Percentiles rank a stretch among this genome's conserved stretches.
Conservation (phyloP, 176 grass and related monocot genomes). For the Avena sativa region DNA sequence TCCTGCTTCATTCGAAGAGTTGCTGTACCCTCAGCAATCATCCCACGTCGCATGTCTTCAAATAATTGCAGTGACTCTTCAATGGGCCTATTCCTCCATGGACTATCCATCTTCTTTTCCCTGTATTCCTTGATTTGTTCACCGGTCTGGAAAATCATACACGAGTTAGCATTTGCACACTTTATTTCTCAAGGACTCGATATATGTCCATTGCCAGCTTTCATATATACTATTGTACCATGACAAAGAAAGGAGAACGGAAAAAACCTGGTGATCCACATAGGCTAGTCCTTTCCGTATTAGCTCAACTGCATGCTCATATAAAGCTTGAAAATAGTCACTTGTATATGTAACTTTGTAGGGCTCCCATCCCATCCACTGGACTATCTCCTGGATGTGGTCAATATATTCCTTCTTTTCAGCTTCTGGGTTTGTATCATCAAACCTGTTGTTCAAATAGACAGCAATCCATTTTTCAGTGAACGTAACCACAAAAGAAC, state of each 20-base stretch:
- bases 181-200: constrained; percentile 41
- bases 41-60: constrained; percentile 83
- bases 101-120: constrained; percentile 96
- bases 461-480: constrained; percentile 3
- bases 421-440: constrained; percentile 98
- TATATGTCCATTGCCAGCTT: constrained; percentile 18
- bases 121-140: constrained; percentile 97
- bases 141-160: constrained; percentile 61
- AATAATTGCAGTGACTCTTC: constrained; percentile 87
- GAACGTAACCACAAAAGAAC: background rate
- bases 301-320: constrained; percentile 88
- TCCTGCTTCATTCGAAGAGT: constrained; percentile 97
- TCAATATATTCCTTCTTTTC: constrained; percentile 98
- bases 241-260: constrained; percentile 21
- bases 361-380: constrained; percentile 95
- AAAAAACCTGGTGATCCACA: constrained; percentile 94
- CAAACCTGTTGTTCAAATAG: constrained; percentile 75
- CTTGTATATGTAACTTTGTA: constrained; percentile 98
- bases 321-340: constrained; percentile 95
- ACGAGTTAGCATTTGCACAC: constrained; percentile 28
- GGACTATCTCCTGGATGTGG: constrained; percentile 90
- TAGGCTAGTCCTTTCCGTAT: constrained; percentile 89
- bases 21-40: constrained; percentile 87
- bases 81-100: constrained; percentile 92
- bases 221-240: constrained; percentile 19